Evolutionary conservation across 2,329 filamentous ascomycete species (phyloP), one percentile per base, ranked within the genome.

Genomic region (Phaeomoniella chlamydospora): DNA sequence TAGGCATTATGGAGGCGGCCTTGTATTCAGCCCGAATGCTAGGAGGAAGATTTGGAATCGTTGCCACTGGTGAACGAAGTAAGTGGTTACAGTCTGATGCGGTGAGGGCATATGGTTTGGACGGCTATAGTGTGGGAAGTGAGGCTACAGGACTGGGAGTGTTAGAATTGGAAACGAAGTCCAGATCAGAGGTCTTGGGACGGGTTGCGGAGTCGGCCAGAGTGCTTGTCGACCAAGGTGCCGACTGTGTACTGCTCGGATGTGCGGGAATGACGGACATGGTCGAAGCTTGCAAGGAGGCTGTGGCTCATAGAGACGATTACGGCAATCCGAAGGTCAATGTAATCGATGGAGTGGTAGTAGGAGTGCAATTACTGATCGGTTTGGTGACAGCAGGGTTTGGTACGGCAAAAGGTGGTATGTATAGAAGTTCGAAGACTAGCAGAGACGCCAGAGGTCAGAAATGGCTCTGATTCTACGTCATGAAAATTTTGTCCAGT

Each of bases 1-100:
- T 67, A 2, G 65, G 66, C 3, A 68, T 69, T 38, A 68, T 69
- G 62, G 65, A 69, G 46, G 63, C 65, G 1, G 56, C 49, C 3
- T 51, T 70, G 2, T 69, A 72, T 42, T 54, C 63, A 4, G 60
- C 65, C 4, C 49, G 64, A 5, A 69, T 66, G 37, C 53, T 71
- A 2, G 68, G 67, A 2, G 55, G 57, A 4, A 47, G 55, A 2
- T 61, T 68, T 30, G 64, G 65, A 1, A 53, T 68, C 14, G 49
- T 65, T 3, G 61, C 60, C 1, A 65, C 62, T 1, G 53, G 51
- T 2, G 42, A 50, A 13, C 45, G 62, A 14, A 59, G 55, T 15
- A 56, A 54, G 29, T 55, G 62, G 37, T 56, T 53, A 46, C 54
- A 62, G 36, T 49, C 53, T 19, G 59, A 64, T 31, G 46, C 53